Conservation (phyloP, 2,329 filamentous ascomycete species). For the Knoxdaviesia capensis region DNA sequence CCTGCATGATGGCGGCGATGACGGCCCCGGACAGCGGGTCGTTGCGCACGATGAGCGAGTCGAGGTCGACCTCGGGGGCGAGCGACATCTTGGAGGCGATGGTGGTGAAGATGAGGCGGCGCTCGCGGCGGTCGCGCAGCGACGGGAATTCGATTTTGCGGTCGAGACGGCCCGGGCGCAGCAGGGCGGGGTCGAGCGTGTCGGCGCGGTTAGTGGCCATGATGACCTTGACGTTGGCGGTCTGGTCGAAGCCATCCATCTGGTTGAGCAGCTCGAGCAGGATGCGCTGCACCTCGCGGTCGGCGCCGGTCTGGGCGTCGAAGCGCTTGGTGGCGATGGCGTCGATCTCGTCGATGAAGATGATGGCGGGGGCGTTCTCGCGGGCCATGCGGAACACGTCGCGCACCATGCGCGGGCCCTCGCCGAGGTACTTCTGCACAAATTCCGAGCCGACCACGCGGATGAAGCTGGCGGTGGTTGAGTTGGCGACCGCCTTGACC, state of each 20-base stretch:
- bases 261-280: conserved; percentile 93
- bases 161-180: conserved; percentile 87
- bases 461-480: conserved; percentile 94
- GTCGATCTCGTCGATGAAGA: conserved; percentile 99
- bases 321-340: conserved; percentile 98
- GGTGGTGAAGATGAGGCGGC: conserved; percentile 91
- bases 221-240: conserved; percentile 97
- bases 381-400: conserved; percentile 98
- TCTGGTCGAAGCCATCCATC: conserved; percentile 99
- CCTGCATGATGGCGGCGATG: conserved; percentile 98
- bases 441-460: conserved; percentile 96
- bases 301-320: conserved; percentile 93
- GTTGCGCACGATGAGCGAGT: conserved; percentile 89
- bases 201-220: conserved; percentile 99
- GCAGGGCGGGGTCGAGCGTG: conserved; percentile 82
- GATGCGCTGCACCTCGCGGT: conserved; percentile 96
- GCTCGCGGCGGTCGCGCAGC: conserved; percentile 79
- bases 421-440: conserved; percentile 95
- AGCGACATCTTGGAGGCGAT: conserved; percentile 95
- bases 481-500: conserved; percentile 96
- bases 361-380: conserved; percentile 94
- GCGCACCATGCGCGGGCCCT: conserved; percentile 95
- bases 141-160: conserved; percentile 98
- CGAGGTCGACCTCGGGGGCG: conserved; percentile 87
- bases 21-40: conserved; percentile 88